Conservation (phyloP, 805 yeast species). For the Candida anglica region DNA sequence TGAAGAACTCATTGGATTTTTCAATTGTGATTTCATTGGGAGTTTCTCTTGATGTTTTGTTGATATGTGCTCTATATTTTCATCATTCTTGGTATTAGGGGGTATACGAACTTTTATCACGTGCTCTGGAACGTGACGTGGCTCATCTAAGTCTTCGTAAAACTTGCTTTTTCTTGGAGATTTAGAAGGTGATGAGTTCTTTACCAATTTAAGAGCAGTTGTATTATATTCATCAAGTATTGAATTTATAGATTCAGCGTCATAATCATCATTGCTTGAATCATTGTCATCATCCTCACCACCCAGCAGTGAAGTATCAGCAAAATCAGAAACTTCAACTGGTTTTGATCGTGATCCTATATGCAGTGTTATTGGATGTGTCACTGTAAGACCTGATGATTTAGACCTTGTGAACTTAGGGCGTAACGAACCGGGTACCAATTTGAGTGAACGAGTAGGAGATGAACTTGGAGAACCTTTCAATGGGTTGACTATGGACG, state of each 20-base stretch:
- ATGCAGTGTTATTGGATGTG: not conserved
- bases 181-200: not conserved
- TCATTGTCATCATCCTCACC: no score
- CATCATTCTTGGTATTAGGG: no score
- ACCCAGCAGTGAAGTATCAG: constrained; percentile 29
- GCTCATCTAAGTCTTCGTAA: not conserved
- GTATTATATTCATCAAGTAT: constrained; percentile 27
- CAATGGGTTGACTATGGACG: no score
- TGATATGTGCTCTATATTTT: no score
- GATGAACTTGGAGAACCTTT: not conserved
- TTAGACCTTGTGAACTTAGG: constrained; percentile 19
- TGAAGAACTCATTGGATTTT: not conserved
- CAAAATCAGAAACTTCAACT: constrained; percentile 30
- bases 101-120: no score
- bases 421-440: not conserved
- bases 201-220: no score
- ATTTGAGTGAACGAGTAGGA: constrained; percentile 6
- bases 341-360: constrained; percentile 4
- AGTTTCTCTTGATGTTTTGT: no score
- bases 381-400: constrained; percentile 9
- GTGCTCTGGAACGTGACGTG: not conserved
- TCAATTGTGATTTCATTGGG: not conserved
- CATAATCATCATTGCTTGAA: constrained; percentile 7
- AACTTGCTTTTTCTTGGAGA: not conserved
- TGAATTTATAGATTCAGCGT: constrained; percentile 27